Evolutionary conservation across 2,329 filamentous ascomycete species (phyloP), one percentile per base, ranked within the genome.

Genomic region (Penicillium sp.): DNA sequence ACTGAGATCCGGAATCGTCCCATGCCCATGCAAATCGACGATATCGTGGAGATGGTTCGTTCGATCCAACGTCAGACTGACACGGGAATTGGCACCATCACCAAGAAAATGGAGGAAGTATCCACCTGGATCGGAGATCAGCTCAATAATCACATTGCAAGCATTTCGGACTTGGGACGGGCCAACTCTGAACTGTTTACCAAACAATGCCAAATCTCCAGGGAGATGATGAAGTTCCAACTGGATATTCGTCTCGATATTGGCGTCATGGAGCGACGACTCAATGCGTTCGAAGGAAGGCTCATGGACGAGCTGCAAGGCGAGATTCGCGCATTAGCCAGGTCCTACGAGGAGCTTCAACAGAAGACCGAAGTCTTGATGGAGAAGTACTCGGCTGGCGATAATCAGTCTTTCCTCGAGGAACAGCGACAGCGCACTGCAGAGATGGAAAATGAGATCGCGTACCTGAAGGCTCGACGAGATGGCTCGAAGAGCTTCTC

Each of bases 221-320:
- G 27, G 6, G 47, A 50, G 8, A 35, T 48, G 18, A 36, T 39
- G 36, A 42, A 44, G 13, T 43, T 43, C 15, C 47, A 48, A 11
- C 37, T 46, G 8, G 39, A 47, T n/a, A 19, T 45, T 2, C 41
- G 42, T 3, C 18, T 50, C 4, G 39, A 50, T 9, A 41, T 46
- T 10, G 35, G 26, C 3, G 26, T 27, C 9, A 42, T 45, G 39
- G 40, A 50, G 23, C 33, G 33, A n/a, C 42, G 38, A 8, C 8
- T 52, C 25, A 36, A 14, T 4, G 15, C 8, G 10, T 37, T 50
- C n/a, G 44, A 52, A 26, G 35, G 23, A 11, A 41, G 34, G 10
- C 6, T 50, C 4, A 10, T 48, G 9, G 40, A 43, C 9, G 45
- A 47, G 1, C 11, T 49, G 18, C 39, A 47, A 4, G 20, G 16